Base-by-base conservation (phyloP, 768 basidiomycete species). In the Serendipita indica region DNA sequence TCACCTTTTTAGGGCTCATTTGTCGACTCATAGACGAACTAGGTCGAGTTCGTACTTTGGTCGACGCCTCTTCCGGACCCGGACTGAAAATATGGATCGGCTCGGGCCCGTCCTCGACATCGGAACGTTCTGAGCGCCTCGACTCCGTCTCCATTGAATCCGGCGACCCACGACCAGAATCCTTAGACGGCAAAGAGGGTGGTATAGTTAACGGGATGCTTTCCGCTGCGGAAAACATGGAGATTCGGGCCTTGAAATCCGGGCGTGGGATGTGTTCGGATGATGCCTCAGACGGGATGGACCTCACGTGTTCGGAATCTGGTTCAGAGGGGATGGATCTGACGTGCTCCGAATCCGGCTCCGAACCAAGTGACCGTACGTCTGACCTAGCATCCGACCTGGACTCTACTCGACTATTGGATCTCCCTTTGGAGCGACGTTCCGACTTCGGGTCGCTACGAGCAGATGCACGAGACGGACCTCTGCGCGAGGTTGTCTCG, bases 131-230 rank as follows among this genome's bases (percentile, higher is more conserved):
- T 28, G 49, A 22, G 16, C 22, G 16, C n/a, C 49, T 18, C n/a
- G 49, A 54, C 22, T 54, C 49, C 10, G 49, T 54, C 49, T 16
- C 49, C 49, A 54, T 54, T 12, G 49, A 54, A 33, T 54, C 49
- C 10, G 49, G 49, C n/a, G 25, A 28, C n/a, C 49, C 49, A 54
- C 49, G 49, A 28, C 49, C 49, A 30, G 49, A 54, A 18, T 33
- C 49, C 32, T 54, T 54, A 7, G 49, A 54, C 12, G 49, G 49
- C 25, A 54, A 18, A 16, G 25, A 28, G n/a, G 49, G 49, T 20
- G 49, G 49, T 12, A 54, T 54, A 10, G 49, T 54, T 30, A 33
- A n/a, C n/a, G n/a, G 18, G 7, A 18, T 25, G 41, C 41, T 54
- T 54, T 54, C 49, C 20, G 25, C 25, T n/a, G 30, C 30, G n/a